Conservation (phyloP, 345 rosid species). For the Corchorus capsularis region DNA sequence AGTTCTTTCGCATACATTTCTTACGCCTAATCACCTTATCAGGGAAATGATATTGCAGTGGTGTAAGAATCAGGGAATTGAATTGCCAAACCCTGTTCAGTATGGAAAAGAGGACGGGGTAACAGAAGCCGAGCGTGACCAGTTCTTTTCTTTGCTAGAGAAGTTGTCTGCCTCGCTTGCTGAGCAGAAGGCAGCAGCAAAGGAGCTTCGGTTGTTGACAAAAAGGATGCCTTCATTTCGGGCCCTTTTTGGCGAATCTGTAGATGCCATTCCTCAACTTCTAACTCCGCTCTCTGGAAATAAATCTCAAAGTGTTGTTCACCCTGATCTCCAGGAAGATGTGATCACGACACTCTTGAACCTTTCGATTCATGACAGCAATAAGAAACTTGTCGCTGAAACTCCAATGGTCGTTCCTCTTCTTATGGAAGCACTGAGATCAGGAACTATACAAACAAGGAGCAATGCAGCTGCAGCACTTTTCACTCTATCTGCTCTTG, state of each 20-base stretch:
- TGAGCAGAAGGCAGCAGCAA: conserved; percentile 80
- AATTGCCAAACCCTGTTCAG: conserved; percentile 39
- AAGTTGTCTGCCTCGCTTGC: conserved; percentile 53
- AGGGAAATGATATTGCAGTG: conserved; percentile 82
- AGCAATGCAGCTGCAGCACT: conserved; percentile 95
- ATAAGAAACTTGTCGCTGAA: conserved; percentile 88
- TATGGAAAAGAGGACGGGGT: conserved; percentile 49
- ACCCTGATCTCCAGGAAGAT: conserved; percentile 81
- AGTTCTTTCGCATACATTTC: conserved; percentile 70
- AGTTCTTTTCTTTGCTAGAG: conserved; percentile 59
- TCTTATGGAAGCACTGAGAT: conserved; percentile 68
- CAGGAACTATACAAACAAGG: conserved; percentile 68
- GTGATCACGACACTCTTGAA: conserved; percentile 84
- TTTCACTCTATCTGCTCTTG: conserved; percentile 86
- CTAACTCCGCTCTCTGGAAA: conserved; percentile 52
- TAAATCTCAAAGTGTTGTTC: conserved; percentile 36
- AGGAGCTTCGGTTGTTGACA: conserved; percentile 73
- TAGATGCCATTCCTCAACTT: conserved; percentile 61
- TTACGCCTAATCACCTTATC: conserved; percentile 73
- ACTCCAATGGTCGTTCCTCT: conserved; percentile 73
- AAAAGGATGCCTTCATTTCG: conserved; percentile 74
- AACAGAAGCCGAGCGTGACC: conserved; percentile 60
- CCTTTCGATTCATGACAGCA: conserved; percentile 87
- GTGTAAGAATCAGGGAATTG: conserved; percentile 67
- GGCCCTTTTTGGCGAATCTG: conserved; percentile 67